These are phyloP conservation scores for Peribolospora kevripleyi DNA, from an alignment of 768 basidiomycete species.

Conservation along the genomic window DNA sequence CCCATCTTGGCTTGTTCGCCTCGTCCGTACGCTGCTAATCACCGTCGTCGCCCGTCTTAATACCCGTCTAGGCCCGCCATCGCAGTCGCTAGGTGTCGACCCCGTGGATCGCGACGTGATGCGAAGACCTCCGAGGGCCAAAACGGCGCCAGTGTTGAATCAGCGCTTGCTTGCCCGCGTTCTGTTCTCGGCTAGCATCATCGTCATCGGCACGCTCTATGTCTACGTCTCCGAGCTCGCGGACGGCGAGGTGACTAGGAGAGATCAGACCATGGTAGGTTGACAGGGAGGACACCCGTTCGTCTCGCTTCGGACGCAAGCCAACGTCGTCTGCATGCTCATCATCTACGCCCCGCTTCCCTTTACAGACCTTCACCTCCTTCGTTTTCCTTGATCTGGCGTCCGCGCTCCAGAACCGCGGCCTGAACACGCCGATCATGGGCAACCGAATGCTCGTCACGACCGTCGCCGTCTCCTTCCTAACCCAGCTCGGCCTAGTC, in stretches of 20 bases:
- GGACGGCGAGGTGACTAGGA: slow-evolving; percentile 54
- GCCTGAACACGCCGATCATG: slow-evolving; percentile 54
- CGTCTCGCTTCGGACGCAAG: background rate
- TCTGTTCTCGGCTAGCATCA: slow-evolving; percentile 76
- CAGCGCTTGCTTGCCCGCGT: slow-evolving; percentile 48
- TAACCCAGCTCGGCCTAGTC: slow-evolving; percentile 61
- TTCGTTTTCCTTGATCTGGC: slow-evolving; percentile 95
- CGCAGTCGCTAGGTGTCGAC: slow-evolving; percentile 56
- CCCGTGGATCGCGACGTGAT: slow-evolving; percentile 84
- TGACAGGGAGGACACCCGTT: background rate
- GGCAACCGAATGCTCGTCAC: slow-evolving; percentile 63
- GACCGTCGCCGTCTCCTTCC: slow-evolving; percentile 64
- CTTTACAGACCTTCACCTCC: slow-evolving; percentile 67
- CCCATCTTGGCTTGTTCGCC: background rate
- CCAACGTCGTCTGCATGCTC: background rate
- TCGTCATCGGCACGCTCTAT: slow-evolving; percentile 67
- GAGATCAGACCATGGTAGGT: slow-evolving; percentile 89
- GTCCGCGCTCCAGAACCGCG: slow-evolving; percentile 82
- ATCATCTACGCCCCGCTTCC: background rate
- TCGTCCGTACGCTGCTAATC: background rate
- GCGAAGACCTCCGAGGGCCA: slow-evolving; percentile 73
- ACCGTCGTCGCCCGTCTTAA: no score
- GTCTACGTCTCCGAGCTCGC: slow-evolving; percentile 60
- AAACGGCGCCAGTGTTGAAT: slow-evolving; percentile 72
- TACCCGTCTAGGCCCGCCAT: no score